These are phyloP conservation scores for Amanita rubescens DNA, from an alignment of 768 basidiomycete species.

Conservation along the genomic window DNA sequence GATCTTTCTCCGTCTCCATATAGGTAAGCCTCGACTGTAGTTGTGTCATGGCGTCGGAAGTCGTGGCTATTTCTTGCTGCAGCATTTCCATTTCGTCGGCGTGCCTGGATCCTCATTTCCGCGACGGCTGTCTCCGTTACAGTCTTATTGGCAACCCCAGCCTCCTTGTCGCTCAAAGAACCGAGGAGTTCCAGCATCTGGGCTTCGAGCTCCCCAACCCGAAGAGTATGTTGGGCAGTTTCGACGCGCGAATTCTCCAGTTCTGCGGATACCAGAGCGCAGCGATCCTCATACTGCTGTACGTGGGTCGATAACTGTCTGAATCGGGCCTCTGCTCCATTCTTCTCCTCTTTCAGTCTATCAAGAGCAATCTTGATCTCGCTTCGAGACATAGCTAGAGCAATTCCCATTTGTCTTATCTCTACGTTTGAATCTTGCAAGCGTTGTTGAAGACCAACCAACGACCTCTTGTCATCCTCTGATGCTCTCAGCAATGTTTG, in stretches of 20 bases:
- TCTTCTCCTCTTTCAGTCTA: slow-evolving; percentile 13
- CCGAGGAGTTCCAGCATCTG: slow-evolving; percentile 17
- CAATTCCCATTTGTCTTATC: slow-evolving; percentile 2
- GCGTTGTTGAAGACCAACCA: background rate
- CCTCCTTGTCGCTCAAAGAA: slow-evolving; percentile 20
- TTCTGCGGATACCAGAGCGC: background rate
- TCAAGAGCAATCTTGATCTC: slow-evolving; percentile 10
- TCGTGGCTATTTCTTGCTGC: slow-evolving; percentile 27
- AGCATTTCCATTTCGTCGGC: slow-evolving; percentile 29
- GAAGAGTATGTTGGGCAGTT: background rate
- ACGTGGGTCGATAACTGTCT: background rate
- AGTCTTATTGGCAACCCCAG: slow-evolving; percentile 14
- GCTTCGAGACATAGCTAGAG: slow-evolving; percentile 6
- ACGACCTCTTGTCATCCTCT: background rate
- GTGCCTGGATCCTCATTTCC: slow-evolving; percentile 27
- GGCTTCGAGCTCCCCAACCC: slow-evolving; percentile 13
- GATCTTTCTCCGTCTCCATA: slow-evolving; percentile 18
- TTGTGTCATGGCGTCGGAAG: background rate
- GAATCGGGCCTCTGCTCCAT: background rate
- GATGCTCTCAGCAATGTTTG: background rate
- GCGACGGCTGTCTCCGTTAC: slow-evolving; percentile 21
- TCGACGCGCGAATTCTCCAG: background rate
- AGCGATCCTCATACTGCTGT: background rate
- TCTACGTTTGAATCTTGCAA: background rate
- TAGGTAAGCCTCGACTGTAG: background rate